phyloP scores from a whole-genome alignment of 805 yeast species.

The Vanderwaltozyma tropicalis region DNA sequence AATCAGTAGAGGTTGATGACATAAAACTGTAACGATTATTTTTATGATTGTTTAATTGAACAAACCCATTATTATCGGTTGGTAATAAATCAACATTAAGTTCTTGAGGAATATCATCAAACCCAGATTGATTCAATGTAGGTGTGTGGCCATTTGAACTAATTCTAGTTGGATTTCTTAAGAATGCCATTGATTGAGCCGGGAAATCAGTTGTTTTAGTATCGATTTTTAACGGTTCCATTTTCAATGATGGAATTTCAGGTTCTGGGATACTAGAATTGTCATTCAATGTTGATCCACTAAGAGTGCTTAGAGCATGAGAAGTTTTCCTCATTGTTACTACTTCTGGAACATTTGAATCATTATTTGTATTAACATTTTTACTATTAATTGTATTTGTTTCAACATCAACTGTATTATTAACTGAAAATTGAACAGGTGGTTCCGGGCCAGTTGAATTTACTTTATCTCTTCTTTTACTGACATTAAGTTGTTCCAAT shows the following conservation, averaged over 20 bases:
- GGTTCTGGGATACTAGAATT: slow-evolving; percentile 1
- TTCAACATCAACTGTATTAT: neutral
- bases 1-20: slow-evolving; percentile 25
- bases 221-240: neutral
- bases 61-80: slow-evolving; percentile 16
- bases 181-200: slow-evolving; percentile 3
- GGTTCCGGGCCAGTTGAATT: too few species aligned
- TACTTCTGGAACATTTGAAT: neutral
- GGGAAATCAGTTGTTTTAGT: neutral
- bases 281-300: slow-evolving; percentile 12
- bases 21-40: slow-evolving; percentile 25
- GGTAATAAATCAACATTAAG: slow-evolving; percentile 13
- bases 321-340: slow-evolving; percentile 5
- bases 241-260: neutral
- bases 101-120: slow-evolving; percentile 9
- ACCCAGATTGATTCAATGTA: slow-evolving; percentile 1
- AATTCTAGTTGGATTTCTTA: slow-evolving; percentile 5
- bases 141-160: neutral
- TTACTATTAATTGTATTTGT: neutral
- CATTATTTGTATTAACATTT: neutral
- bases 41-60: slow-evolving; percentile 5
- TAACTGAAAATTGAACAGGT: neutral
- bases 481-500: slow-evolving; percentile 8
- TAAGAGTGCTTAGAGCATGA: slow-evolving; percentile 5
- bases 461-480: neutral